Conservation (phyloP, 495 filamentous ascomycete genomes). For the Cercophora scortea region DNA sequence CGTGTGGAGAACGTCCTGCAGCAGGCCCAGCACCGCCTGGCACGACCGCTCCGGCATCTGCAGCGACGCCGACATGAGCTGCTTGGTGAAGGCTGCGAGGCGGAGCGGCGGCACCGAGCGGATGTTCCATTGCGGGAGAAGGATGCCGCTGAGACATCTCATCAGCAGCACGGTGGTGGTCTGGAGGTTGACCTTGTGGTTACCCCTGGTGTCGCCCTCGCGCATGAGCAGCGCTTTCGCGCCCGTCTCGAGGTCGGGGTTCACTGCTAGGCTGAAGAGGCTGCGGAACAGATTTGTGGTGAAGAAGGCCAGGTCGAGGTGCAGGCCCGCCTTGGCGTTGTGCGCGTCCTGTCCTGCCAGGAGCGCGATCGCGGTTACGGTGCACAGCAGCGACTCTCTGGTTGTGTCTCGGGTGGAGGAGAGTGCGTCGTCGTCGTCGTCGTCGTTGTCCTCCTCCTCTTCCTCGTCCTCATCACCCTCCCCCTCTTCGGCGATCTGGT, state of each 20-base stretch:
- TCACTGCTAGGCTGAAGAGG: slow-evolving; percentile 65
- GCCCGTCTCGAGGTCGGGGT: slow-evolving; percentile 80
- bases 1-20: slow-evolving; percentile 63
- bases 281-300: slow-evolving; percentile 83
- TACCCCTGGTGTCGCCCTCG: slow-evolving; percentile 41
- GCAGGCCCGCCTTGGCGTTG: slow-evolving; percentile 50
- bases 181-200: slow-evolving; percentile 79
- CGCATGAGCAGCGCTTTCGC: slow-evolving; percentile 71
- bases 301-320: slow-evolving; percentile 92
- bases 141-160: slow-evolving; percentile 68
- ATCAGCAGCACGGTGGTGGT: slow-evolving; percentile 87
- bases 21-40: slow-evolving; percentile 63
- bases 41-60: slow-evolving; percentile 86
- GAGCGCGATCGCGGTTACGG: slow-evolving; percentile 88
- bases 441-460: slow-evolving; percentile 28
- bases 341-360: slow-evolving; percentile 84
- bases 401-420: slow-evolving; percentile 54
- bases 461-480: slow-evolving; percentile 11
- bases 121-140: slow-evolving; percentile 57
- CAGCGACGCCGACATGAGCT: slow-evolving; percentile 70
- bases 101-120: slow-evolving; percentile 62
- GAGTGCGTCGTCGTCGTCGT: slow-evolving; percentile 23
- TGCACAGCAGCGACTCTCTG: slow-evolving; percentile 86
- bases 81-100: slow-evolving; percentile 89
- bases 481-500: slow-evolving; percentile 31